Base-by-base conservation (phyloP, 495 filamentous ascomycete genomes). In the Aspergillus bertholletiae region DNA sequence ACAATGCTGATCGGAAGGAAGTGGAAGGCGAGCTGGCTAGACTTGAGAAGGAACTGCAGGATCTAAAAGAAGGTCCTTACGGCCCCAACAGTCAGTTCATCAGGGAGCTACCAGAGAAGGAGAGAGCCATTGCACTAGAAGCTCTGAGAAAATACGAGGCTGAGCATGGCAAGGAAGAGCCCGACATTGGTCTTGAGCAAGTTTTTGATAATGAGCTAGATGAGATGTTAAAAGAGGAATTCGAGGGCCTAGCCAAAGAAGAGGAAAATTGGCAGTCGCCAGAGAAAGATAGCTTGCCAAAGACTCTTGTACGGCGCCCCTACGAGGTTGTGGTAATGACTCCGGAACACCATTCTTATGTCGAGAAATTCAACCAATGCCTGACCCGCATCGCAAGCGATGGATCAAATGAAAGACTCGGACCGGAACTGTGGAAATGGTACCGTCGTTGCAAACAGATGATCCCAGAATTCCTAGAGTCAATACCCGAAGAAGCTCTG, bases 11-110 rank as follows among this genome's bases (percentile, higher is more conserved):
- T 13, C 64, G 64, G 32, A 67, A 76, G 47, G 73, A 72, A 27
- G 51, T 81, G 21, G 69, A 80, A 48, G 66, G 76, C 18, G 60
- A 71, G 54, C 70, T 77, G 30, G 68, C 74, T 45, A 75, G 78
- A 54, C 58, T 88, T 28, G 80, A 87, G 54, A 61, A 75, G 51
- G 75, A 87, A 57, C 71, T 88, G 53, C 66, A 78, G 62, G 53
- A 72, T 53, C 24, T 74, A 30, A 67, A 72, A 45, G 69, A 73
- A 50, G 74, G 72, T 0, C 74, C 74, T 17, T 77, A 70, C 46
- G 60, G 64, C n/a, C 68, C 69, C 27, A 68, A 77, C 51, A 70
- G 75, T 44, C 57, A 64, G 20, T 77, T 78, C 51, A 78, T 78
- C 30, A 57, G 65, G 35, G 58, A 58, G 15, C 55, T 78, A 41